Evolutionary conservation across 2,329 filamentous ascomycete species (phyloP).

Genomic region (Diplodia intermedia): DNA sequence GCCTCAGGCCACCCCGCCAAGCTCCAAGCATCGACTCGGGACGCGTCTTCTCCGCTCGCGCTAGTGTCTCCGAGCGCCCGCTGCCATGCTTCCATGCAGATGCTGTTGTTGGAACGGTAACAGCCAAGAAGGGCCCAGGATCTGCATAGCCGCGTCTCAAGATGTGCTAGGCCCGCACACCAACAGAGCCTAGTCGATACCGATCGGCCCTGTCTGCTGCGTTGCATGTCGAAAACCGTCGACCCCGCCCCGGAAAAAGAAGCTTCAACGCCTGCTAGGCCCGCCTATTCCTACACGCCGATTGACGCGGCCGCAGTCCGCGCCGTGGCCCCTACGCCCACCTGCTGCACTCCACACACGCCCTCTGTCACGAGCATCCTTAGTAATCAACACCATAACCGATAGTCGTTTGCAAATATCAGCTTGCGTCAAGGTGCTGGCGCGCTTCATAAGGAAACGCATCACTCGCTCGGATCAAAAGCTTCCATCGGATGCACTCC

Average conservation of each 20-base stretch:
- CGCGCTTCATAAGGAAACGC: constrained; percentile 26
- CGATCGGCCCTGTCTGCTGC: constrained; percentile 24
- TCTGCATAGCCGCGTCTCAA: constrained; percentile 25
- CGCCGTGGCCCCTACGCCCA: constrained; percentile 1
- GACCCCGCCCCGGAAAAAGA: constrained; percentile 7
- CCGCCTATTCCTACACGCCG: constrained; percentile 3
- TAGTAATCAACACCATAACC: neutral
- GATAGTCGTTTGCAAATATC: constrained; percentile 11
- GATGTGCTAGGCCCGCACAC: constrained; percentile 16
- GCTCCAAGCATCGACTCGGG: neutral
- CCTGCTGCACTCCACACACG: constrained; percentile 25
- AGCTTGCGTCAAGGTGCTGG: neutral
- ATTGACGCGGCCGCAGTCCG: constrained; percentile 1
- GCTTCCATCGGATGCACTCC: constrained; percentile 20
- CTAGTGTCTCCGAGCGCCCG: constrained; percentile 22
- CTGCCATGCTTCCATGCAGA: constrained; percentile 28
- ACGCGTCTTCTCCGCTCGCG: constrained; percentile 19
- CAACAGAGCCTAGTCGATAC: constrained; percentile 18
- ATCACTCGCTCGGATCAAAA: constrained; percentile 6
- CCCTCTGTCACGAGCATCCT: constrained; percentile 21
- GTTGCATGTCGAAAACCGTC: constrained; percentile 24
- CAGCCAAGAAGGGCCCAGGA: constrained; percentile 21
- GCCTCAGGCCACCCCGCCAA: constrained; percentile 10
- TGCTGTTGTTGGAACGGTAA: constrained; percentile 28
- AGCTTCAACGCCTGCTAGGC: constrained; percentile 6